Evolutionary conservation across 1,284 basidiomycete species (phyloP).

Genomic region (Ganoderma meredithae): DNA sequence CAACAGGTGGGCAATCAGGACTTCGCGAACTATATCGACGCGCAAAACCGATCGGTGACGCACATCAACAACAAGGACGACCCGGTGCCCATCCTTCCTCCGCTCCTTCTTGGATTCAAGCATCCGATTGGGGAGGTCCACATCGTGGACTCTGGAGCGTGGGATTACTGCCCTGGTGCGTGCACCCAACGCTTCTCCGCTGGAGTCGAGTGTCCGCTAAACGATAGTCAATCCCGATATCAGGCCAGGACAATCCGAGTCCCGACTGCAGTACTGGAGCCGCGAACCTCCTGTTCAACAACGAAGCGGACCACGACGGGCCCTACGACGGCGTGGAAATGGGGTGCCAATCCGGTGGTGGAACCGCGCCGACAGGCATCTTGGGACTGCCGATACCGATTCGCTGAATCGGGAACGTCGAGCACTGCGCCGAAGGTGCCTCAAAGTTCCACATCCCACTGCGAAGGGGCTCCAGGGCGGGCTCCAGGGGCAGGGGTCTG

Average conservation of each 20-base stretch:
- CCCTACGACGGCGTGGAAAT: slow-evolving; percentile 66
- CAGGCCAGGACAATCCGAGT: slow-evolving; percentile 64
- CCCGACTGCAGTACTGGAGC: slow-evolving; percentile 60
- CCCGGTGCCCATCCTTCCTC: slow-evolving; percentile 43
- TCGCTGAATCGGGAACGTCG: background rate
- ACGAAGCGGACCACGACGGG: slow-evolving; percentile 56
- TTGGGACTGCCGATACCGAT: slow-evolving; percentile 8
- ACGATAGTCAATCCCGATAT: too few species aligned
- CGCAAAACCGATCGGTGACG: slow-evolving; percentile 37
- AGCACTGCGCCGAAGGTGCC: background rate
- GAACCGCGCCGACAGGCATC: slow-evolving; percentile 9
- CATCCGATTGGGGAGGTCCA: slow-evolving; percentile 68
- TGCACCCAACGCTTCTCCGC: background rate
- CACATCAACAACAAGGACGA: slow-evolving; percentile 41
- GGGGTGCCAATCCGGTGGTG: slow-evolving; percentile 46
- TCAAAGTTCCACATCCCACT: background rate
- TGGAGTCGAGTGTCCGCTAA: background rate
- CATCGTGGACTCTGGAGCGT: slow-evolving; percentile 53
- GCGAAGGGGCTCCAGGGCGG: background rate
- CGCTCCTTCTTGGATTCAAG: slow-evolving; percentile 58
- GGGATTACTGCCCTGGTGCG: slow-evolving; percentile 56
- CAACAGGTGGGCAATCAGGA: slow-evolving; percentile 59
- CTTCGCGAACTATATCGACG: slow-evolving; percentile 63
- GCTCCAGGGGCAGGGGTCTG: background rate
- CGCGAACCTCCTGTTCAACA: slow-evolving; percentile 57